Evolutionary conservation across 441 rosid species (phyloP), one percentile per base, ranked within the genome.

Genomic region (Aquilaria agallochum): DNA sequence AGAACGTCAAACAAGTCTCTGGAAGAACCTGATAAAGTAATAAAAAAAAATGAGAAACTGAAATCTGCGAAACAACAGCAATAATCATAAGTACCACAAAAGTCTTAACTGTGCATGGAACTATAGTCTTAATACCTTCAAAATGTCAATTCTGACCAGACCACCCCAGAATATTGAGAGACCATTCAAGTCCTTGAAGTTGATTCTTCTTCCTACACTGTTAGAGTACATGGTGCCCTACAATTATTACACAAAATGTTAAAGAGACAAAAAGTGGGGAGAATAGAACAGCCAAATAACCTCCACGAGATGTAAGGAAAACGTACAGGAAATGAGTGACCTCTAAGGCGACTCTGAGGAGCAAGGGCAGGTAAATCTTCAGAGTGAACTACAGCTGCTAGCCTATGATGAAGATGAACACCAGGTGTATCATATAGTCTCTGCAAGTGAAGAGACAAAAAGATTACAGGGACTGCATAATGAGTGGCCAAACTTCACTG

Each of bases 101-200:
- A 50, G 30, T 30, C 64, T 6, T 40, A 32, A 45, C 51, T 54
- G 69, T 63, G 14, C 48, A 63, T 46, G 60, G 56, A 59, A 69
- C 64, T 49, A 40, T 15, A 13, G 1, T 36, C 52, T 15, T 12
- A 47, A 52, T 49, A 94, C 99, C 99, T 91, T 89, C 68, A 86
- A 73, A 59, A 89, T 66, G 70, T 91, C 99, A 46, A 94, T 69
- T 61, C 97, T 81, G 61, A 82, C 97, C 51, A 91, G 95, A 61
- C 99, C 99, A 59, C 99, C 99, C 99, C 99, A 94, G 62, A 94
- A 94, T 67, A 94, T 67, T 46, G 99, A 74, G 72, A 85, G 78
- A 13, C 95, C 96, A 3, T 87, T 83, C 63, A 91, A 80, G 74
- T 89, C 85, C 69, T 66, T 68, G 70, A 74, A 68, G 58, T 70